Conservation (phyloP, 1,139 yeast genomes). For the Yamadazyma triangularis region DNA sequence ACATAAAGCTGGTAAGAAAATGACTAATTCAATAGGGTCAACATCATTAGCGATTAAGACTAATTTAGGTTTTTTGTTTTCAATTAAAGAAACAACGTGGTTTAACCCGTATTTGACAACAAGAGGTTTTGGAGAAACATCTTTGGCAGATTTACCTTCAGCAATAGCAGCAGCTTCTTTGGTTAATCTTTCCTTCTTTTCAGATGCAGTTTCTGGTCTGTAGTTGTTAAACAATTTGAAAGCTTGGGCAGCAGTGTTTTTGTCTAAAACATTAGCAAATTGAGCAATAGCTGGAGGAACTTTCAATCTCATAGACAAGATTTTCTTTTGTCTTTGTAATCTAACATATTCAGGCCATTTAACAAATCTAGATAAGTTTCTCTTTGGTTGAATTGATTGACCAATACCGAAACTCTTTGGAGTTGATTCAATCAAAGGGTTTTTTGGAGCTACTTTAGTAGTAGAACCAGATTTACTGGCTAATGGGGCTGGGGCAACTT, state of each 20-base stretch:
- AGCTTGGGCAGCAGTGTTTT: conserved; percentile 96
- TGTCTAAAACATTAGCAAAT: conserved; percentile 92
- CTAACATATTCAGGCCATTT: conserved; percentile 98
- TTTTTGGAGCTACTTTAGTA: conserved; percentile 18
- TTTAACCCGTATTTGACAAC: conserved; percentile 96
- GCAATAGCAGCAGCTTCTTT: conserved; percentile 99
- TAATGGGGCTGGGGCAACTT: conserved; percentile 49
- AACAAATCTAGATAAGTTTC: conserved; percentile 93
- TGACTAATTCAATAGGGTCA: conserved; percentile 96
- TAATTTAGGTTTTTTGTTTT: conserved; percentile 96
- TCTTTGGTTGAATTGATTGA: conserved; percentile 90
- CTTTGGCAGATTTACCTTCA: conserved; percentile 94
- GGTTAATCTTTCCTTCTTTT: conserved; percentile 98
- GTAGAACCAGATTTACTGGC: conserved; percentile 35
- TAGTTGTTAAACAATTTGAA: conserved; percentile 97
- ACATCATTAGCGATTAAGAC: conserved; percentile 97
- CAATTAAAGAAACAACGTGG: conserved; percentile 95
- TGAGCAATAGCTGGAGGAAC: conserved; percentile 98
- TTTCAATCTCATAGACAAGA: conserved; percentile 89
- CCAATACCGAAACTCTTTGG: conserved; percentile 97
- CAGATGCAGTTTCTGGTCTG: conserved; percentile 96
- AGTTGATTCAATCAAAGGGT: conserved; percentile 59
- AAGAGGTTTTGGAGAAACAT: conserved; percentile 93
- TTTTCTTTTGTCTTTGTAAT: conserved; percentile 88
- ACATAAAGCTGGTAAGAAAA: conserved; percentile 96